Percentiles rank a stretch among this genome's conserved stretches.
Evolutionary conservation across 768 basidiomycete species (phyloP).

Genomic region (Amanita polypyramis): DNA sequence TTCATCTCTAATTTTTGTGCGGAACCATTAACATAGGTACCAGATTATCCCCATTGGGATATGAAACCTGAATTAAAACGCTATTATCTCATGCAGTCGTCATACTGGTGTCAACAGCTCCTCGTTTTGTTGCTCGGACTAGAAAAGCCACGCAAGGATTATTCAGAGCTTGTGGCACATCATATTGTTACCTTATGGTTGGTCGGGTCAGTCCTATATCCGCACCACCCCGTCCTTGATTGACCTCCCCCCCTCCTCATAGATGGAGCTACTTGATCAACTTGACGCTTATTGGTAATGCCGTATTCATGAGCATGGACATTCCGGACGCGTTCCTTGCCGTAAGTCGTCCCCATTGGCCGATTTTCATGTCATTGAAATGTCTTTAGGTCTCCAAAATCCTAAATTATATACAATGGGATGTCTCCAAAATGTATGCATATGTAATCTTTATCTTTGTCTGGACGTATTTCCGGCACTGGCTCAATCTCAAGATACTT

Average conservation of each 20-base stretch:
- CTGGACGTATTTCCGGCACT: constrained; percentile 74
- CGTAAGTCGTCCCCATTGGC: constrained; percentile 31
- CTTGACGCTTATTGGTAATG: constrained; percentile 80
- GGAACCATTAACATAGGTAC: background rate
- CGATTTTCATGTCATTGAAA: background rate
- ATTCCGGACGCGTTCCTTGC: constrained; percentile 85
- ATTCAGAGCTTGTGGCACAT: constrained; percentile 75
- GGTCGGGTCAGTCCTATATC: constrained; percentile 50
- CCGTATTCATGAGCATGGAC: constrained; percentile 96
- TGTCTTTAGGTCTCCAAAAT: constrained; percentile 64
- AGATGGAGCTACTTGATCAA: constrained; percentile 83
- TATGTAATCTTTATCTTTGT: constrained; percentile 58
- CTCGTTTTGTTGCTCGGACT: constrained; percentile 74
- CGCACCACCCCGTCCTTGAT: background rate
- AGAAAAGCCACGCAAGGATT: constrained; percentile 94
- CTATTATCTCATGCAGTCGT: constrained; percentile 88
- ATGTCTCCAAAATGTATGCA: constrained; percentile 46
- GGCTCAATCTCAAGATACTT: constrained; percentile 76
- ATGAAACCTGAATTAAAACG: constrained; percentile 79
- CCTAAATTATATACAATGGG: constrained; percentile 74
- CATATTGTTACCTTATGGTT: constrained; percentile 95
- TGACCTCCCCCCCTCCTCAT: background rate
- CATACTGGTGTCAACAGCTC: constrained; percentile 94
- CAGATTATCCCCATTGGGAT: constrained; percentile 84
- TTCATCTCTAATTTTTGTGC: background rate